These are phyloP conservation scores for Penicillium hesseltinei DNA, from an alignment of 2,329 filamentous ascomycete species.

Conservation along the genomic window DNA sequence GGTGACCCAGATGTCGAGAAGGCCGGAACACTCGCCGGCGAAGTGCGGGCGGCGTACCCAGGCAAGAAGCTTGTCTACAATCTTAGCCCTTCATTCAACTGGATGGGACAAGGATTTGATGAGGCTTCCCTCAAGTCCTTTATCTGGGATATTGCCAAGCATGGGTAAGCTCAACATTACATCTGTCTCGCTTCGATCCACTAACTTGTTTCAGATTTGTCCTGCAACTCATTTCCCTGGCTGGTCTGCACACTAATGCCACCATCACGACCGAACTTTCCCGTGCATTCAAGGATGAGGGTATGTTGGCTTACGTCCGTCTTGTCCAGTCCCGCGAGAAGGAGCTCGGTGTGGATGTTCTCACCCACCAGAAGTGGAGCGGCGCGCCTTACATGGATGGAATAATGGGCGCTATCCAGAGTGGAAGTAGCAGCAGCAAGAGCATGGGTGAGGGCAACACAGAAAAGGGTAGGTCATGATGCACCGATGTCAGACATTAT, in stretches of 20 bases:
- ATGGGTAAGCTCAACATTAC: conserved; percentile 62
- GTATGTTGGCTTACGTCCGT: conserved; percentile 97
- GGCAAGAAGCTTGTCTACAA: conserved; percentile 95
- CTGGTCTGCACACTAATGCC: conserved; percentile 63
- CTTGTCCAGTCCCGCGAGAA: conserved; percentile 87
- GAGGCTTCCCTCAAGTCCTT: conserved; percentile 81
- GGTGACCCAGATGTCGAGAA: conserved; percentile 81
- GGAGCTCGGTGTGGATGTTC: conserved; percentile 84
- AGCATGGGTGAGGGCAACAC: conserved; percentile 96
- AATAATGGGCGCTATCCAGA: conserved; percentile 85
- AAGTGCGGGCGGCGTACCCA: conserved; percentile 68
- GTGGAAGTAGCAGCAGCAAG: conserved; percentile 81
- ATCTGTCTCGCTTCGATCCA: not conserved
- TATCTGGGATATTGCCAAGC: conserved; percentile 91
- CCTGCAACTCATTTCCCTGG: conserved; percentile 63
- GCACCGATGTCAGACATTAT: not conserved
- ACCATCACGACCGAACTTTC: conserved; percentile 72
- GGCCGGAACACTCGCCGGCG: conserved; percentile 69
- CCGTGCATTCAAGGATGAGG: conserved; percentile 78
- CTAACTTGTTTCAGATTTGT: conserved; percentile 50
- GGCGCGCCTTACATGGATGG: conserved; percentile 78
- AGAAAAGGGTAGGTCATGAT: conserved; percentile 52
- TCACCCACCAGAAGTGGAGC: conserved; percentile 85
- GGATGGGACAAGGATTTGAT: conserved; percentile 92
- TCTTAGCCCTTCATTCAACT: conserved; percentile 95